phyloP scores from a whole-genome alignment of 495 filamentous ascomycete species.

The Peziza echinospora region DNA sequence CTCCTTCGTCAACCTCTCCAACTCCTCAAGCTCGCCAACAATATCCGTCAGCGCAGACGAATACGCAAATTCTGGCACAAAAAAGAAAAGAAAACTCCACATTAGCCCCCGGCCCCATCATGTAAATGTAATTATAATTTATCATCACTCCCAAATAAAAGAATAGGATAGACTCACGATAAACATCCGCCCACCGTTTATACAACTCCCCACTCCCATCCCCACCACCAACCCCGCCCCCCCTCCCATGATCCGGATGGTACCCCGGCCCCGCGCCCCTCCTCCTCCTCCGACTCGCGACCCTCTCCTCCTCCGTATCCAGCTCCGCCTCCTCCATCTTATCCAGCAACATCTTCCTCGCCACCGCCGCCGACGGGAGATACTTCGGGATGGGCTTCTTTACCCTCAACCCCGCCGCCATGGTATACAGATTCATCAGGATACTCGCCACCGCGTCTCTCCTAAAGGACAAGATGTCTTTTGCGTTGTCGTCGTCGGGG shows the following conservation, averaged over 20 bases:
- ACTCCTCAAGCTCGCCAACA: conserved; percentile 29
- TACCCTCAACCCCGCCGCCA: conserved; percentile 31
- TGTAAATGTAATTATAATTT: too few species aligned
- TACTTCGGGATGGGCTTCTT: conserved; percentile 32
- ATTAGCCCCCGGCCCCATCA: too few species aligned
- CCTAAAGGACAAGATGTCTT: conserved; percentile 26
- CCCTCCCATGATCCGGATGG: too few species aligned
- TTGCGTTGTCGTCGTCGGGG: conserved; percentile 22
- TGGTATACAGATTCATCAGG: conserved; percentile 34
- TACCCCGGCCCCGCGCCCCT: too few species aligned
- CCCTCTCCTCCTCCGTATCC: conserved; percentile 16
- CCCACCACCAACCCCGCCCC: conserved; percentile 6
- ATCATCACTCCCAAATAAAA: not conserved
- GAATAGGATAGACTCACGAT: conserved; percentile 12
- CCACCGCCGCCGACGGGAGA: conserved; percentile 30
- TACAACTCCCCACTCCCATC: conserved; percentile 3
- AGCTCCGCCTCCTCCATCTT: conserved; percentile 28
- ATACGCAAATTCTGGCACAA: conserved; percentile 22
- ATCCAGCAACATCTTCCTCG: conserved; percentile 29
- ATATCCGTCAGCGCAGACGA: conserved; percentile 35
- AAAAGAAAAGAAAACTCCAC: too few species aligned
- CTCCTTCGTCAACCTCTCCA: conserved; percentile 32
- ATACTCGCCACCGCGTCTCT: conserved; percentile 35
- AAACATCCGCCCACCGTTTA: conserved; percentile 28
- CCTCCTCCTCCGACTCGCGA: conserved; percentile 11